Conservation (phyloP, 2,329 filamentous ascomycete species). For the Neonectria ditissima region DNA sequence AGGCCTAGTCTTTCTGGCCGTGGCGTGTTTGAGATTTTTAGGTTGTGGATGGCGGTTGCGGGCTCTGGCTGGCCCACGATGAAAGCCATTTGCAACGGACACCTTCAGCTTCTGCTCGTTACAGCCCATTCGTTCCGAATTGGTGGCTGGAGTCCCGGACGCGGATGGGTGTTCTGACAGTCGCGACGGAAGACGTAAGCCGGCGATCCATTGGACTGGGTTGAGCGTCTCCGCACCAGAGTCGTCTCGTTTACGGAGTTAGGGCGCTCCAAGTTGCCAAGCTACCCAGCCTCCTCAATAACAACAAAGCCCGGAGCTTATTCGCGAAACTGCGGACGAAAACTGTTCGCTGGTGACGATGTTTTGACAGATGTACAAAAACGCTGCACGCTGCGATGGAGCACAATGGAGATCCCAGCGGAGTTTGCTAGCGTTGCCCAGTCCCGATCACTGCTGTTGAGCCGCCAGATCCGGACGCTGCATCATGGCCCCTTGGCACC, state of each 20-base stretch:
- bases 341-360: slow-evolving; percentile 4
- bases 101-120: slow-evolving; percentile 16
- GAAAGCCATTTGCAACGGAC: slow-evolving; percentile 8
- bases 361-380: not conserved
- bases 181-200: slow-evolving; percentile 4
- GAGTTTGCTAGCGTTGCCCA: slow-evolving; percentile 16
- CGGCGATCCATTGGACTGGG: slow-evolving; percentile 11
- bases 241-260: slow-evolving; percentile 16
- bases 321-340: not conserved
- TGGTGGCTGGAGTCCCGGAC: slow-evolving; percentile 19
- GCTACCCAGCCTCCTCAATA: slow-evolving; percentile 22
- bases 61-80: slow-evolving; percentile 10
- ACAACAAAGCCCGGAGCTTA: not conserved
- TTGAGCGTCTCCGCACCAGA: slow-evolving; percentile 13
- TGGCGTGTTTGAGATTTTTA: slow-evolving; percentile 12
- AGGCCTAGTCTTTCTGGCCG: not conserved
- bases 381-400: not conserved
- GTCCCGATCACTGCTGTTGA: slow-evolving; percentile 33
- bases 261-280: slow-evolving; percentile 12
- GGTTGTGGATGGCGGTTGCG: slow-evolving; percentile 4
- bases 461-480: slow-evolving; percentile 43
- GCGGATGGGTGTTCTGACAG: slow-evolving; percentile 23
- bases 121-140: slow-evolving; percentile 7
- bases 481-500: slow-evolving; percentile 40
- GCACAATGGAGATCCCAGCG: slow-evolving; percentile 8